Evolutionary conservation across 2,329 filamentous ascomycete genomes (phyloP).

Genomic region (Colletotrichum sansevieriae): DNA sequence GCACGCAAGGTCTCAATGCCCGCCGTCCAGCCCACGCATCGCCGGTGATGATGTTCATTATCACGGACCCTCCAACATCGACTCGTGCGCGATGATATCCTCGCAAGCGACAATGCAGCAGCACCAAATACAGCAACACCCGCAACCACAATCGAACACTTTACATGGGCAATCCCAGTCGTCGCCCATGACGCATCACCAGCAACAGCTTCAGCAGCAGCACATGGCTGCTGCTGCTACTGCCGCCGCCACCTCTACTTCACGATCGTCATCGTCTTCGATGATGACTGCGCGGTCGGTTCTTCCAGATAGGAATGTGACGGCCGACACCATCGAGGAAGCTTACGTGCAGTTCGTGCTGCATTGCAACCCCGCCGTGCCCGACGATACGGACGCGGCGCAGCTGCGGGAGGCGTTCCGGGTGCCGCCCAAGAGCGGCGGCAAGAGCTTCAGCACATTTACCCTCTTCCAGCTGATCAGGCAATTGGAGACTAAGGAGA

Average conservation of each 20-base stretch:
- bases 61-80: conserved; percentile 15
- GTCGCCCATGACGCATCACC: conserved; percentile 7
- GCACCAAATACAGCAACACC: conserved; percentile 18
- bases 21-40: conserved; percentile 1
- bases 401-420: conserved; percentile 82
- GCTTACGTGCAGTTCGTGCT: conserved; percentile 88
- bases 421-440: conserved; percentile 85
- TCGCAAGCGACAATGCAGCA: conserved; percentile 27
- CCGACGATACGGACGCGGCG: conserved; percentile 75
- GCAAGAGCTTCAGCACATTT: conserved; percentile 86
- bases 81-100: conserved; percentile 32
- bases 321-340: conserved; percentile 79
- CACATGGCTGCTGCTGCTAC: conserved; percentile 15
- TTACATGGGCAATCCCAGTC: conserved; percentile 32
- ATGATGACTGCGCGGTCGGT: conserved; percentile 35
- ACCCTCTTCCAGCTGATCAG: conserved; percentile 82
- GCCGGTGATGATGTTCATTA: conserved; percentile 29
- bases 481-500: conserved; percentile 82
- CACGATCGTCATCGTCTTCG: background rate
- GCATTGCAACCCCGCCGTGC: conserved; percentile 88
- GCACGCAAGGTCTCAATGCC: conserved; percentile 25
- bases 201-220: conserved; percentile 8
- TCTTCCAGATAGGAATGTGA: conserved; percentile 77
- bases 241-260: background rate
- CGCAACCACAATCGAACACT: conserved; percentile 4